These are phyloP conservation scores for Arthrobotrys conoides DNA, from an alignment of 2,329 filamentous ascomycete genomes.

Conservation along the genomic window DNA sequence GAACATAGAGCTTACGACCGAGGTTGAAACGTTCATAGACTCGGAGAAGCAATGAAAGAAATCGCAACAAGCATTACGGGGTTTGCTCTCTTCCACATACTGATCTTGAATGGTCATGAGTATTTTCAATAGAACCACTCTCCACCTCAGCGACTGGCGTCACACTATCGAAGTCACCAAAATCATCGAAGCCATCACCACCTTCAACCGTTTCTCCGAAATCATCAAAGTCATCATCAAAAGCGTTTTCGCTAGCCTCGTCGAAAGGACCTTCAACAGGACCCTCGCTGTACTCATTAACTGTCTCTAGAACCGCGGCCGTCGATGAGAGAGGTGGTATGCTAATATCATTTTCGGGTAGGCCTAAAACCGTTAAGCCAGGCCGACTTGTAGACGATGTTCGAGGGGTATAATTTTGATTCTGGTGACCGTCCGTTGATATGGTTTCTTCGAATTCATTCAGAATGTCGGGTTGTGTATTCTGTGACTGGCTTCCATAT, in stretches of 20 bases:
- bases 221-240: constrained; percentile 74
- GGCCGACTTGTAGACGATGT: constrained; percentile 7
- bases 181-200: constrained; percentile 71
- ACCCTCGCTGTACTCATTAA: constrained; percentile 63
- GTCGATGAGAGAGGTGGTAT: constrained; percentile 28
- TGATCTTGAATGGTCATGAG: constrained; percentile 7
- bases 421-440: constrained; percentile 39
- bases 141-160: constrained; percentile 68
- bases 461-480: constrained; percentile 75
- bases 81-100: constrained; percentile 20
- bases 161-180: constrained; percentile 79
- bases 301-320: constrained; percentile 20
- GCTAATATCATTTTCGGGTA: constrained; percentile 27
- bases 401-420: constrained; percentile 13
- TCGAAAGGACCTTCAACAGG: constrained; percentile 74
- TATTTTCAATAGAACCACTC: background rate
- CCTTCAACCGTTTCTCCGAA: constrained; percentile 70
- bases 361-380: constrained; percentile 19
- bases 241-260: constrained; percentile 70
- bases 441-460: constrained; percentile 65
- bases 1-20: background rate
- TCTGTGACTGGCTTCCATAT: constrained; percentile 72
- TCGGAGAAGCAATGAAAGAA: background rate
- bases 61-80: background rate
- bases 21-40: background rate